These are phyloP conservation scores for Annulohypoxylon truncatum DNA, from an alignment of 2,329 filamentous ascomycete genomes.

Conservation along the genomic window DNA sequence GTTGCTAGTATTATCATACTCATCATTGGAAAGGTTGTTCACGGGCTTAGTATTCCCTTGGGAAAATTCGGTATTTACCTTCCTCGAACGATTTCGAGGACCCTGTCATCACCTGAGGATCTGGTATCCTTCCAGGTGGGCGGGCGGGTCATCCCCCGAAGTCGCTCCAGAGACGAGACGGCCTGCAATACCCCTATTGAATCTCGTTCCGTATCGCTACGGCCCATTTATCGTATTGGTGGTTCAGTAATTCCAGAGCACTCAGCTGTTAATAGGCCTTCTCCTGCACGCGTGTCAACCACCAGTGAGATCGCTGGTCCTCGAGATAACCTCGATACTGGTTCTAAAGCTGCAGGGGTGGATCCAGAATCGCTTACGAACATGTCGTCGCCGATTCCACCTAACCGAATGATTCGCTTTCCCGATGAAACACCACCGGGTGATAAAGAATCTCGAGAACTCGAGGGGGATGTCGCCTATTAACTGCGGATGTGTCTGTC, in stretches of 20 bases:
- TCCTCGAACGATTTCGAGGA: conserved; percentile 70
- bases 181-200: conserved; percentile 22
- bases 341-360: not conserved
- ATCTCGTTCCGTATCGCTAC: conserved; percentile 39
- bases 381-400: conserved; percentile 29
- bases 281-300: conserved; percentile 13
- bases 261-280: not conserved
- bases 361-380: conserved; percentile 16
- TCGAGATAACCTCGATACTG: not conserved
- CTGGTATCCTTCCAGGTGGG: conserved; percentile 35
- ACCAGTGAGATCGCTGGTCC: not conserved
- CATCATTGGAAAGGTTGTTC: conserved; percentile 69
- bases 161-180: conserved; percentile 36
- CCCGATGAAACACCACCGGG: conserved; percentile 52
- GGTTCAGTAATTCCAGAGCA: conserved; percentile 52
- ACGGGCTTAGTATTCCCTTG: conserved; percentile 84
- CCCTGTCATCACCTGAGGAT: conserved; percentile 54
- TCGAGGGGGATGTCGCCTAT: conserved; percentile 2
- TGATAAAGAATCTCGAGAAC: conserved; percentile 4
- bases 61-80: conserved; percentile 74
- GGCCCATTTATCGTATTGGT: conserved; percentile 55
- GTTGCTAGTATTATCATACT: conserved; percentile 8
- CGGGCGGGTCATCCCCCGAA: conserved; percentile 35
- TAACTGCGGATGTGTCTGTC: conserved; percentile 29
- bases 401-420: conserved; percentile 57